Evolutionary conservation across 2,329 filamentous ascomycete genomes (phyloP).

Genomic region (Elsinoe fawcettii): DNA sequence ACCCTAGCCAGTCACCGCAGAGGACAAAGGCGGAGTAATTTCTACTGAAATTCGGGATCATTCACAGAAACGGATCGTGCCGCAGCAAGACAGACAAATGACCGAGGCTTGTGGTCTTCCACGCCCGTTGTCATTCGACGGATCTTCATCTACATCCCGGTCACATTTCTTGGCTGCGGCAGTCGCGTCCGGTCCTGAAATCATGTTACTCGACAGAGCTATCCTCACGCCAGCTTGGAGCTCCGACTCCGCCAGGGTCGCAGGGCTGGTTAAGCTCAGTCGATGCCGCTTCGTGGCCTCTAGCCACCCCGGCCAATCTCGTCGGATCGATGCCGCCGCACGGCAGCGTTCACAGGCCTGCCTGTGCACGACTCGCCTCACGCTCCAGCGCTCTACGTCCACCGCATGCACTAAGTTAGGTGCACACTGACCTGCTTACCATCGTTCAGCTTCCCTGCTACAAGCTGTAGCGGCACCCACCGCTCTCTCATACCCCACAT

Average conservation of each 20-base stretch:
- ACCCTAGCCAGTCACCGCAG: constrained; percentile 1
- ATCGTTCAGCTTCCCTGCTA: constrained; percentile 1
- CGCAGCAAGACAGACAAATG: constrained; percentile 5
- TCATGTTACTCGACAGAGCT: constrained; percentile 7
- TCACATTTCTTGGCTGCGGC: constrained; percentile 15
- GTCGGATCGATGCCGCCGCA: constrained; percentile 14
- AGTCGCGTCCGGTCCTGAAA: constrained; percentile 16
- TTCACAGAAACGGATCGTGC: constrained; percentile 5
- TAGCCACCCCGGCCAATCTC: constrained; percentile 13
- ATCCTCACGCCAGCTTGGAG: background rate
- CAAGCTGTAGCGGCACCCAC: constrained; percentile 1
- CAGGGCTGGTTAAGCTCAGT: constrained; percentile 12
- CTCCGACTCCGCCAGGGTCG: constrained; percentile 12
- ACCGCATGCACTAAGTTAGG: background rate
- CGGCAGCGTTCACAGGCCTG: constrained; percentile 6
- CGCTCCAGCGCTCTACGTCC: background rate
- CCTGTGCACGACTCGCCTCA: constrained; percentile 10
- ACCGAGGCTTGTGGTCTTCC: constrained; percentile 7
- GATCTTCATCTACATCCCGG: constrained; percentile 13
- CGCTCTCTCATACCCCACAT: constrained; percentile 10
- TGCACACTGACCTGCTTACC: constrained; percentile 11
- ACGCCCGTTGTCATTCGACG: constrained; percentile 14
- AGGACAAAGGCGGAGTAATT: constrained; percentile 15
- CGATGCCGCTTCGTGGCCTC: constrained; percentile 13
- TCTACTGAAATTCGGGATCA: constrained; percentile 12